Evolutionary conservation across 1,139 yeast species (phyloP).

Genomic region (Yamadazyma blattariae): DNA sequence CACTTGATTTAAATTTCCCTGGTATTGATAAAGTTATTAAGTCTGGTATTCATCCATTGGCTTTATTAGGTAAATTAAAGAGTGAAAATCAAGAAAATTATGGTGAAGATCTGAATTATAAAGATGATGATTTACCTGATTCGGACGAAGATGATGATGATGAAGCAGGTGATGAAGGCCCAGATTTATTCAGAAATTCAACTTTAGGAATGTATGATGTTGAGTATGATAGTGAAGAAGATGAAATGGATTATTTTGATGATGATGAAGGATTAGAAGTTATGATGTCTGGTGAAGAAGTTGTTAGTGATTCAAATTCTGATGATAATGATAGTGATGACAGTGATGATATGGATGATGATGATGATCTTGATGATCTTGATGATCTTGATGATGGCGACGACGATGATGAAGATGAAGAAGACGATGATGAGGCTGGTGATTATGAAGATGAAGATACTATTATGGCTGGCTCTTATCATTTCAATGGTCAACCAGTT

Average conservation of each 20-base stretch:
- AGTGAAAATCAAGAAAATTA: conserved; percentile 57
- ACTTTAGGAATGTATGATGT: conserved; percentile 94
- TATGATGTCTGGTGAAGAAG: conserved; percentile 34
- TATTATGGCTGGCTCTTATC: conserved; percentile 12
- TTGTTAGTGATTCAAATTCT: conserved; percentile 20
- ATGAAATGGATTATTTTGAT: conserved; percentile 16
- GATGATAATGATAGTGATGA: conserved; percentile 11
- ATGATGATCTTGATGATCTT: conserved; percentile 5
- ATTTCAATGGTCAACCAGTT: conserved; percentile 12
- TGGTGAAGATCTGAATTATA: conserved; percentile 35
- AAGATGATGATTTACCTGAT: conserved; percentile 24
- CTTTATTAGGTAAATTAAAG: conserved; percentile 60
- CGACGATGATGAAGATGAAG: conserved; percentile 12
- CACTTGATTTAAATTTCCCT: conserved; percentile 71
- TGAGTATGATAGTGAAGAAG: conserved; percentile 65
- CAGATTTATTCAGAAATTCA: conserved; percentile 82
- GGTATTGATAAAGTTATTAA: conserved; percentile 57
- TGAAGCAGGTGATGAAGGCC: conserved; percentile 74
- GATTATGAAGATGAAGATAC: conserved; percentile 13
- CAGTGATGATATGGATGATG: conserved; percentile 26
- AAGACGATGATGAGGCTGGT: conserved; percentile 11
- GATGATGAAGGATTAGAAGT: conserved; percentile 38
- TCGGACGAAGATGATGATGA: conserved; percentile 55
- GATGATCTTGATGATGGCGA: conserved; percentile 27
- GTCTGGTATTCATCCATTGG: conserved; percentile 57